Conservation (phyloP, 305 asterid genomes). For the Fraxinus albicans region DNA sequence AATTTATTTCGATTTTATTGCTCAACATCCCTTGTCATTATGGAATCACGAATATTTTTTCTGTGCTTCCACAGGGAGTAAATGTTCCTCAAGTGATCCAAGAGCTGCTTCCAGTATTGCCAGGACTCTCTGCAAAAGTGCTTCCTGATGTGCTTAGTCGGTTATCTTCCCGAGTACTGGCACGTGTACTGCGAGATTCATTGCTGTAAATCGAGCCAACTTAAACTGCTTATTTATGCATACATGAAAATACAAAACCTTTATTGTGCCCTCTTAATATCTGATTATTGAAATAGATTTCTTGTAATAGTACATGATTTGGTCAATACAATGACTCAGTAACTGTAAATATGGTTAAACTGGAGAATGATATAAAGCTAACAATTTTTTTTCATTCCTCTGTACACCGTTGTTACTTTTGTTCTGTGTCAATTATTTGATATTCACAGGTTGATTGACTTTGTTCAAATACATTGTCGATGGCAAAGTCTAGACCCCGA, state of each 20-base stretch:
- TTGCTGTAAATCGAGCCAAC: slow-evolving; percentile 38
- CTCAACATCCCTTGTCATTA: neutral
- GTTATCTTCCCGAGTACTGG: slow-evolving; percentile 77
- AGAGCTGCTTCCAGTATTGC: slow-evolving; percentile 90
- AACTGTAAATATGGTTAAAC: neutral
- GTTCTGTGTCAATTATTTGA: neutral
- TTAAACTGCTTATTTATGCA: slow-evolving; percentile 24
- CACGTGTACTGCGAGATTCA: slow-evolving; percentile 73
- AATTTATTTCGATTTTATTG: neutral
- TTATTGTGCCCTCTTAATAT: neutral
- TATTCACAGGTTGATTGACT: neutral
- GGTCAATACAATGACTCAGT: neutral
- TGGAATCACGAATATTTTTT: slow-evolving; percentile 15
- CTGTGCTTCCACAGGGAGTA: slow-evolving; percentile 51
- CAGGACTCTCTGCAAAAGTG: slow-evolving; percentile 80
- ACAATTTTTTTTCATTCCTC: neutral
- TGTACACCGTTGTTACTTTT: neutral
- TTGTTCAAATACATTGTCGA: neutral
- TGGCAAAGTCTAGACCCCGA: neutral
- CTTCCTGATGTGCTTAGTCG: slow-evolving; percentile 85
- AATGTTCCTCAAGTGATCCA: slow-evolving; percentile 63
- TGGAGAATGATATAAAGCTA: neutral
- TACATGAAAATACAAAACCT: slow-evolving; percentile 13
- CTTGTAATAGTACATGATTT: neutral
- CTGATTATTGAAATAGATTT: neutral